Evolutionary conservation across 2,329 filamentous ascomycete species (phyloP).

Genomic region (Calonectria montana): DNA sequence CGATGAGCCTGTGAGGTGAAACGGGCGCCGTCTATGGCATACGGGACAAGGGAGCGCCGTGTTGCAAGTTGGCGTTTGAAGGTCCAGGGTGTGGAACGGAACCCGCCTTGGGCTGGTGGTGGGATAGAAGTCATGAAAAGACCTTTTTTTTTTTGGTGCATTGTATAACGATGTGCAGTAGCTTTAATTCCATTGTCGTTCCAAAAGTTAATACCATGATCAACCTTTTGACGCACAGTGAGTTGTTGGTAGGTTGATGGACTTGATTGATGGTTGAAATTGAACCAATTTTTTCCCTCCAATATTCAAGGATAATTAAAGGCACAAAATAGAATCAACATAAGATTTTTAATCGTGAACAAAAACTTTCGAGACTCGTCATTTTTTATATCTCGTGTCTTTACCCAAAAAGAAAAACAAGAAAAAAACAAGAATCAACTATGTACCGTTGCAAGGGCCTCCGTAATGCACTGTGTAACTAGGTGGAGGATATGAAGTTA

Average conservation of each 20-base stretch:
- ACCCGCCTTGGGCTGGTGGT: slow-evolving; percentile 4
- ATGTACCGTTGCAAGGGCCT: not conserved
- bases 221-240: not conserved
- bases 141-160: not conserved
- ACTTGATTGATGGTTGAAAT: no score
- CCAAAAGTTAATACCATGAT: not conserved
- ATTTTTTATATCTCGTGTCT: not conserved
- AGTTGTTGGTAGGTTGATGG: not conserved
- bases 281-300: not conserved
- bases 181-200: no score
- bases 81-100: slow-evolving; percentile 17
- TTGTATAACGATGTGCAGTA: not conserved
- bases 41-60: not conserved
- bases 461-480: not conserved
- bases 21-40: slow-evolving; percentile 13
- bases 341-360: not conserved
- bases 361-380: not conserved
- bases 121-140: not conserved
- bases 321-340: not conserved
- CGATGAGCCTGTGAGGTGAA: slow-evolving; percentile 30
- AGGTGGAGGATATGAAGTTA: not conserved
- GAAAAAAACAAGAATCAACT: not conserved
- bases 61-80: slow-evolving; percentile 24
- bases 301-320: no score
- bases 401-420: not conserved